Base-by-base conservation (phyloP, 768 basidiomycete species). In the Suillus decipiens region DNA sequence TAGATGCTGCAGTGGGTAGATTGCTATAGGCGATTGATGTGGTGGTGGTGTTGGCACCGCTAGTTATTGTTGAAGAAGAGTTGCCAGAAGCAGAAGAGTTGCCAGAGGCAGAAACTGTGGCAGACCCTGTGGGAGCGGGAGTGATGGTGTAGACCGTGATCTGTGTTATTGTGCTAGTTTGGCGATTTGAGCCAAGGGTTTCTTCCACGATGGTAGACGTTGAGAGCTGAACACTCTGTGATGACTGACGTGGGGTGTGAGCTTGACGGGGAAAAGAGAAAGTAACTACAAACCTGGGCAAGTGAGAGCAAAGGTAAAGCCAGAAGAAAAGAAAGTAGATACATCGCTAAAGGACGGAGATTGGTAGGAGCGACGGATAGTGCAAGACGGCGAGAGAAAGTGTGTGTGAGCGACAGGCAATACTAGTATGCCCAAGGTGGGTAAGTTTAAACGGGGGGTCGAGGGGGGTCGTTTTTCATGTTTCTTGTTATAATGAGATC, bases 1-100 rank as follows among this genome's bases (percentile, higher is more conserved):
- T 71, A 28, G 86, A 75, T 3, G 88, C 76, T 1, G 89, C 89
- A 11, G 89, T 90, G 8, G 89, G 84, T 10, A 85, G 77, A n/a
- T 81, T 73, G 12, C 75, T 73, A 1, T 79, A 72, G 2, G 81
- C 37, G 31, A 56, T 73, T 5, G 80, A 75, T 2, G 85, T 68
- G 28, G 70, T 68, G 1, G 77, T 74, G 60, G 77, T 78, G 59
- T 73, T 72, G 37, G 63, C 61, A 14, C 71, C 47, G 17, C 68
- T 55, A 56, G 60, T 66, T n/a, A 39, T 60, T 10, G 64, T 28
- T 19, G 39, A 73, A 11, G 72, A n/a, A n/a, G 28, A 28, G 28
- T 28, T 28, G 28, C 28, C 28, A 3, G 28, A 28, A 28, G 28
- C 28, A 28, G 28, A 65, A 47, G 64, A 59, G 65, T 48, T 73